Evolutionary conservation across 1,139 yeast genomes (phyloP), one percentile per base, ranked within the genome.

Genomic region (Kodamaea anthophila): DNA sequence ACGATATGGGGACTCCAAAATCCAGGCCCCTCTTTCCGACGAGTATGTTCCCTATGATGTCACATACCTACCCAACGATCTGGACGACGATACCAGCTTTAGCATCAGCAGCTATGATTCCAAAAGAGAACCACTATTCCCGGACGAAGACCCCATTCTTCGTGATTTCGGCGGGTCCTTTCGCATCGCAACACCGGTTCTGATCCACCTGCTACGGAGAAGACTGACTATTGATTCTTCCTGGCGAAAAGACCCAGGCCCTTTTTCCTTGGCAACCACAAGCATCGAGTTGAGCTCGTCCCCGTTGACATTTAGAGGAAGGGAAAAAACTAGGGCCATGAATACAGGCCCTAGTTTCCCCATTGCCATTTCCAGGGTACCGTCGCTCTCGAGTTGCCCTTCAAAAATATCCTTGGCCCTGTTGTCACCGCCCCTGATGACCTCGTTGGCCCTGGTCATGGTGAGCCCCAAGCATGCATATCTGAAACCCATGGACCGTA

Each of bases 21-120:
- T n/a, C n/a, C n/a, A 14, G 10, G 30, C 31, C 1, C 33, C 31
- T 4, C 24, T 34, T 13, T 31, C 35, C 15, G 37, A 34, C 20
- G 31, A 34, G 23, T 34, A 34, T 24, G 35, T 34, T 11, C 37
- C 37, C 8, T 31, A 28, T 13, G 37, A 34, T 14, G 28, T 34
- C 24, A 34, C 37, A 9, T 34, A 19, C n/a, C 9, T 16, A 6
- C 18, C 29, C 15, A 19, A 29, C 12, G 35, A 34, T 8, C 25
- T 28, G 15, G 37, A 34, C 15, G 29, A 31, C 16, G 32, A 28
- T 13, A 27, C n/a, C 11, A 28, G 30, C 22, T 10, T 23, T 23
- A 26, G 24, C 18, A 24, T 9, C 9, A 21, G 12, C 13, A 21
- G 24, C 24, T 26, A 21, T 21, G 23, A 24, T 12, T 13, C 27